Conservation (phyloP, 192 early-diverging fungal genomes). For the Rhizophagus clarus region DNA sequence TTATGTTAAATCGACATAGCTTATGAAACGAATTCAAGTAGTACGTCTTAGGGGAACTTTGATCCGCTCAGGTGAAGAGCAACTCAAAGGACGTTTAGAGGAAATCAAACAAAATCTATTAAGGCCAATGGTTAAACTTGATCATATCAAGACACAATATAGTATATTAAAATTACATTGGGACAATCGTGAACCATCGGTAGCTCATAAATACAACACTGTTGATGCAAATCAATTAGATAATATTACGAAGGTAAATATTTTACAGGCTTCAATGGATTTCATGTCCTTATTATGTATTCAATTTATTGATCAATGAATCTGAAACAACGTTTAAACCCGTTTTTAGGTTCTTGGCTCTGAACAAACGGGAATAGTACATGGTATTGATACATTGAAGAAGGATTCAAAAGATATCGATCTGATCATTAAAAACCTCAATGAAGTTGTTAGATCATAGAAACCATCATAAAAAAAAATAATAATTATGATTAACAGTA, state of each 20-base stretch:
- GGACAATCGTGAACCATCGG: constrained; percentile 48
- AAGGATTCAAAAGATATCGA: constrained; percentile 19
- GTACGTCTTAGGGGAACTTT: constrained; percentile 81
- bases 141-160: constrained; percentile 82
- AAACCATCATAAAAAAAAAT: too few relatives aligned
- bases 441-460: background rate
- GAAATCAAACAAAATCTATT: constrained; percentile 72
- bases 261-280: too few relatives aligned
- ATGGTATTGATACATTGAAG: constrained; percentile 23
- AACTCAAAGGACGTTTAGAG: constrained; percentile 72
- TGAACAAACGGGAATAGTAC: constrained; percentile 22
- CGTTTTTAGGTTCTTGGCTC: background rate
- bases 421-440: background rate
- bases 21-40: constrained; percentile 87
- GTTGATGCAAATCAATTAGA: constrained; percentile 61
- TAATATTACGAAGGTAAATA: constrained; percentile 53
- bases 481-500: too few relatives aligned
- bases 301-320: background rate
- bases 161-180: constrained; percentile 76
- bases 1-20: constrained; percentile 42
- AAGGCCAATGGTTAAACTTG: constrained; percentile 79
- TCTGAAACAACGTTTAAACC: background rate
- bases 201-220: constrained; percentile 49
- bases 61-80: constrained; percentile 82
- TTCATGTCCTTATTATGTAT: too few relatives aligned